phyloP scores from a whole-genome alignment of 73 alveolate species.

The Paramecium sonneborni region DNA sequence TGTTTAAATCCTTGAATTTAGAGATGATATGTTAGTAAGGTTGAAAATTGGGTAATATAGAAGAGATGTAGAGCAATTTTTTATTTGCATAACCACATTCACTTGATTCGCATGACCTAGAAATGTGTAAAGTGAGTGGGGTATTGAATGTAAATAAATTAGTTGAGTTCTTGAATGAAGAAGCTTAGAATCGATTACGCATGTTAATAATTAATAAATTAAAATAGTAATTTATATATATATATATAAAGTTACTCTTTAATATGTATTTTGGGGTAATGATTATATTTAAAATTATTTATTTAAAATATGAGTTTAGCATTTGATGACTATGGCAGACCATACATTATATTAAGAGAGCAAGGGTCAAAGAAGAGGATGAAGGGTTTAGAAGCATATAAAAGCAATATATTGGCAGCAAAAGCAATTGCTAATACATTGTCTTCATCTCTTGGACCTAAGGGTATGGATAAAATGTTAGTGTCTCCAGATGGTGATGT shows the following conservation, averaged over 20 bases:
- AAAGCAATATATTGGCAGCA: slow-evolving; percentile 82
- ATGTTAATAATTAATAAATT: not conserved
- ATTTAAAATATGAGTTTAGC: slow-evolving; percentile 71
- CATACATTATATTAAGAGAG: slow-evolving; percentile 92
- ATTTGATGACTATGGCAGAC: slow-evolving; percentile 96
- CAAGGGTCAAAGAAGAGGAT: slow-evolving; percentile 92
- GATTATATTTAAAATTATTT: not conserved
- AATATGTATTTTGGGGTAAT: not conserved
- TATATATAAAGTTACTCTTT: not conserved
- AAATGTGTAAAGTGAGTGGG: not conserved
- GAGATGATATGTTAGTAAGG: slow-evolving; percentile 15
- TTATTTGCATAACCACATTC: slow-evolving; percentile 24
- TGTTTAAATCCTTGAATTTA: not conserved
- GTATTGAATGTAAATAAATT: not conserved
- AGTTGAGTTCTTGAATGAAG: not conserved
- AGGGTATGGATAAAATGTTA: slow-evolving; percentile 99
- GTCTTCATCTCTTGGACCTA: slow-evolving; percentile 98
- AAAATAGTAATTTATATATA: not conserved
- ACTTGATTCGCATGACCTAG: not conserved
- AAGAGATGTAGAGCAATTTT: not conserved
- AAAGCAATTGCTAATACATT: slow-evolving; percentile 79
- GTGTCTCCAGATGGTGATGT: slow-evolving; percentile 97
- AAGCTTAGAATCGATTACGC: not conserved
- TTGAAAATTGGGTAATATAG: not conserved
- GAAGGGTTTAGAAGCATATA: slow-evolving; percentile 95